Base-by-base conservation (phyloP, 495 filamentous ascomycete species). In the Neurospora cerealis region DNA sequence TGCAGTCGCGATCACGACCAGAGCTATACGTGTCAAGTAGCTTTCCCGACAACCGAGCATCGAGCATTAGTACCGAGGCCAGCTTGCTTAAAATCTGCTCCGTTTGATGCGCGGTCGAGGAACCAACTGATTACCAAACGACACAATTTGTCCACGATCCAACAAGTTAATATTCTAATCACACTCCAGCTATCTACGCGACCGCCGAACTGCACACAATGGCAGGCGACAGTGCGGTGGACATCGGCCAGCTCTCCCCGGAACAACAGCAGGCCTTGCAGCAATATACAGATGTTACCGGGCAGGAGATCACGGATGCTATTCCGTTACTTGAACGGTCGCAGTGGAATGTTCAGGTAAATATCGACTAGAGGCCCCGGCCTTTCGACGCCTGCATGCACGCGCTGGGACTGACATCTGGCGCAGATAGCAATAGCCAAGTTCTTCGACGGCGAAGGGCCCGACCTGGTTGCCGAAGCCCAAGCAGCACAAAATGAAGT, bases 361-460 rank as follows among this genome's bases (percentile, higher is more conserved):
- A 86, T 79, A 54, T 36, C 41, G 3, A 11, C 24, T 48, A 10
- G 9, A 19, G 8, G 5, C 71, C 36, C 36, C 19, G 24, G 19
- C 15, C 19, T 48, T 21, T 54, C 6, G 54, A 36, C n/a, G 21
- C 71, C 41, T 36, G 17, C 28, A 62, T 62, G 13, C 54, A 34
- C 54, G 24, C 6, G 54, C 54, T 62, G 28, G 13, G 54, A 34
- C 54, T 74, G 34, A 74, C 28, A 41, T 62, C 48, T 72, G 54
- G 34, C 24, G 13, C 80, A 99, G 92, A 96, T 98, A 75, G 96
- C 96, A 40, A 93, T 99, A 70, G 88, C 96, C 70, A 95, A 95
- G 78, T 98, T 98, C 88, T 99, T 98, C 79, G 96, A 98, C 80
- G 96, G 96, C 70, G 96, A 98, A 82, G 89, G 91, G 5, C 88